Evolutionary conservation across 2,329 filamentous ascomycete genomes (phyloP).

Genomic region (Blastomyces silverae): DNA sequence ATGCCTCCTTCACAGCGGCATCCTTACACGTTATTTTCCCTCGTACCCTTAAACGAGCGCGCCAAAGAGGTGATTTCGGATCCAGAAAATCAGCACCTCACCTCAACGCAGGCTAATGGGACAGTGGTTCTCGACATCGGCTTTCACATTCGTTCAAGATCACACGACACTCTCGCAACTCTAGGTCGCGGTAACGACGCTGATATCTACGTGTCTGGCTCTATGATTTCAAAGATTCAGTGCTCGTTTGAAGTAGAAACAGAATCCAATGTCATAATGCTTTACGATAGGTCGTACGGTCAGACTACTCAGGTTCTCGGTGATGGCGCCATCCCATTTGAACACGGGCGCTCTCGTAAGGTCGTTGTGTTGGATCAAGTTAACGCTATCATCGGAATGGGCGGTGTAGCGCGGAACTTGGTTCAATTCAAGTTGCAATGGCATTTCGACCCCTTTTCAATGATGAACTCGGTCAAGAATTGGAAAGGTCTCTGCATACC

Average conservation of each 20-base stretch:
- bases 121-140: slow-evolving; percentile 15
- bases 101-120: not conserved
- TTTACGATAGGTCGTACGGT: slow-evolving; percentile 22
- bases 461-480: not conserved
- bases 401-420: slow-evolving; percentile 17
- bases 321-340: slow-evolving; percentile 20
- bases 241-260: slow-evolving; percentile 24
- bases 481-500: not conserved
- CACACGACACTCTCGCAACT: slow-evolving; percentile 17
- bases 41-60: not conserved
- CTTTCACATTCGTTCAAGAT: slow-evolving; percentile 13
- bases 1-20: not conserved
- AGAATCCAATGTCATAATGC: slow-evolving; percentile 16
- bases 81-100: slow-evolving; percentile 14
- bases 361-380: slow-evolving; percentile 19
- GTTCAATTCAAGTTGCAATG: slow-evolving; percentile 18
- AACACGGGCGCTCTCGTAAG: slow-evolving; percentile 18
- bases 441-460: not conserved
- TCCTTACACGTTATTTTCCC: slow-evolving; percentile 1
- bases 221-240: slow-evolving; percentile 22
- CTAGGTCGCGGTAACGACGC: slow-evolving; percentile 17
- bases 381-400: slow-evolving; percentile 23
- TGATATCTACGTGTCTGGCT: slow-evolving; percentile 19
- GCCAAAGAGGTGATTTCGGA: slow-evolving; percentile 12
- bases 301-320: slow-evolving; percentile 21